Evolutionary conservation across 192 early-diverging fungal genomes (phyloP).

Genomic region (Mortierella claussenii): DNA sequence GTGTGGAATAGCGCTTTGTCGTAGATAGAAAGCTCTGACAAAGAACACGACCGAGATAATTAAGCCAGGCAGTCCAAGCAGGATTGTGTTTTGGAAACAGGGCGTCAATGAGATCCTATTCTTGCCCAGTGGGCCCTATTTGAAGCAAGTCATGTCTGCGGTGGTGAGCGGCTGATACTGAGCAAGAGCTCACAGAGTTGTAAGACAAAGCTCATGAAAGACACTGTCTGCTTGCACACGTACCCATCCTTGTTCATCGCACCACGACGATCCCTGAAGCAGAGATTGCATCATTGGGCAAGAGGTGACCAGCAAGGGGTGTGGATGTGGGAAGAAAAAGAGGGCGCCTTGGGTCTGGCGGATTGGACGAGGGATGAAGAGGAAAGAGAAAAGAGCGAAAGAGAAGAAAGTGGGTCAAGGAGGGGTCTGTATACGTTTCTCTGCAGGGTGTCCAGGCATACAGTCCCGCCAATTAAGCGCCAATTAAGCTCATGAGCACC

Average conservation of each 20-base stretch:
- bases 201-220: not conserved
- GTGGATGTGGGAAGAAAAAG: no score
- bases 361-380: not conserved
- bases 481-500: no score
- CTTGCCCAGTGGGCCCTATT: slow-evolving; percentile 26
- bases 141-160: not conserved
- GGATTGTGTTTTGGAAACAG: slow-evolving; percentile 21
- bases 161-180: no score
- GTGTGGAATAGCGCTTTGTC: slow-evolving; percentile 7
- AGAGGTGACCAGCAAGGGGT: no score
- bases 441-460: no score
- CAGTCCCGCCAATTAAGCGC: no score
- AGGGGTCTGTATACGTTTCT: no score
- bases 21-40: slow-evolving; percentile 4
- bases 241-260: slow-evolving; percentile 35
- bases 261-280: slow-evolving; percentile 20
- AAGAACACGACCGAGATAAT: slow-evolving; percentile 9
- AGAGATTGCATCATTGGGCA: no score
- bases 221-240: no score
- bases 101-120: slow-evolving; percentile 16
- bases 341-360: no score
- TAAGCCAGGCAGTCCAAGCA: slow-evolving; percentile 17
- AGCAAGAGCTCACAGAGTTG: not conserved
- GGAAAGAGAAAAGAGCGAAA: not conserved
- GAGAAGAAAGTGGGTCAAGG: no score